Evolutionary conservation across 75 land plant genomes (phyloP), one percentile per base, ranked within the genome.

Genomic region (Adiantum capillusveneris): DNA sequence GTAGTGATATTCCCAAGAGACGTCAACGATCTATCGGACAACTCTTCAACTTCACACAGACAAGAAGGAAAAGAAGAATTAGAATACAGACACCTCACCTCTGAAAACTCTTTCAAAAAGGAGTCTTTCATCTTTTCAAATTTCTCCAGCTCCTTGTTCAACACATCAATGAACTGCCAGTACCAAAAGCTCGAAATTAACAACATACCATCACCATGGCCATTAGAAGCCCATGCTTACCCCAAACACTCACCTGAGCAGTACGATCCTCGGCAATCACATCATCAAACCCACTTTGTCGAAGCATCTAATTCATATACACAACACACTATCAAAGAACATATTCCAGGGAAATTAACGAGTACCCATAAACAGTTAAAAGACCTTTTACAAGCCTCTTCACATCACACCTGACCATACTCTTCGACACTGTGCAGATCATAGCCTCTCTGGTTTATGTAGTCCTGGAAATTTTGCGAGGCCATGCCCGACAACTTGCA

Each of bases 351-450:
- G 48, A 12, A 28, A 17, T 9, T 14, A 9, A 12, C 19, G 50
- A 12, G 41, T 16, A 58, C 9, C 12, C 21, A 51, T 53, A 54
- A 30, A 56, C 18, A 37, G 30, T 2, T 14, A 2, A 25, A 56
- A 2, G 39, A 3, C 42, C 18, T 14, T 21, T 31, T 34, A 17
- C 30, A n/a, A n/a, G n/a, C n/a, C n/a, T n/a, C n/a, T n/a, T n/a
- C n/a, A n/a, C n/a, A n/a, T n/a, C n/a, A 12, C 60, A 87, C 99
- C 92, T 95, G 84, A 11, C 99, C 99, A 63, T 95, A 95, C 9
- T 68, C 45, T 36, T 84, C 53, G 0, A 95, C 86, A 58, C 75
- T 88, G 65, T 95, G 99, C 18, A 95, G 79, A 79, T 95, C 99
- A 75, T 95, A 95, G 44, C 97, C 99, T 45, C 99, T 78, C 41